Base-by-base conservation (phyloP, 2,329 filamentous ascomycete species). In the Xylaria sp. region DNA sequence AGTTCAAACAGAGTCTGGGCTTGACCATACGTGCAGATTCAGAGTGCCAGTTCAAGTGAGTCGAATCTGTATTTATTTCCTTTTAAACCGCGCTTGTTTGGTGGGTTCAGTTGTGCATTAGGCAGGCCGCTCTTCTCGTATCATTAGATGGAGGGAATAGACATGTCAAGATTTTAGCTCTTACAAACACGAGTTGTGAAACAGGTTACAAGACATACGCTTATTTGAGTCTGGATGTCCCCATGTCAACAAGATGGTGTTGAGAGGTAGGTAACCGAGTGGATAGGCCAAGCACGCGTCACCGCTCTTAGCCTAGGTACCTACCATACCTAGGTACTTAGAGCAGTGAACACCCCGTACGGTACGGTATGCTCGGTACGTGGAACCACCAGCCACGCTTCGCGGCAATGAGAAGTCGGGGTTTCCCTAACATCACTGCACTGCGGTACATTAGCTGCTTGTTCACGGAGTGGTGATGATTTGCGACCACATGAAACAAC, bases 401-500 rank as follows among this genome's bases (percentile, higher is more conserved):
- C 28, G 28, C 28, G 28, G 28, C 28, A 28, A 13, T 31, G 28
- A 5, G 25, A 8, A 18, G 15, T 39, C 31, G 6, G 39, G 13
- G 54, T 56, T 23, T 25, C 34, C n/a, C 31, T 56, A n/a, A 23
- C 18, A 18, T 13, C 13, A 55, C 18, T 10, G 31, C 31, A 55
- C 20, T 39, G 39, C 28, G 18, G 13, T 18, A 55, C 15, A 31
- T 25, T n/a, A 34, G 7, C 28, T 54, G 51, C 7, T 34, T 54
- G 34, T 56, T 50, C 18, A 46, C 20, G 23, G 34, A 25, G 23
- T 12, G 23, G 65, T 58, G n/a, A 50, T 50, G 66, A 59, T 66
- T 60, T 58, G 64, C 67, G 58, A 65, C 64, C 61, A 65, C 64
- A 65, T 60, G 63, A 66, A 67, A 69, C 67, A 68, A 28, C 28